Evolutionary conservation across 805 yeast species (phyloP), one percentile per base, ranked within the genome.

Genomic region (Crinitomyces ghanaensis): DNA sequence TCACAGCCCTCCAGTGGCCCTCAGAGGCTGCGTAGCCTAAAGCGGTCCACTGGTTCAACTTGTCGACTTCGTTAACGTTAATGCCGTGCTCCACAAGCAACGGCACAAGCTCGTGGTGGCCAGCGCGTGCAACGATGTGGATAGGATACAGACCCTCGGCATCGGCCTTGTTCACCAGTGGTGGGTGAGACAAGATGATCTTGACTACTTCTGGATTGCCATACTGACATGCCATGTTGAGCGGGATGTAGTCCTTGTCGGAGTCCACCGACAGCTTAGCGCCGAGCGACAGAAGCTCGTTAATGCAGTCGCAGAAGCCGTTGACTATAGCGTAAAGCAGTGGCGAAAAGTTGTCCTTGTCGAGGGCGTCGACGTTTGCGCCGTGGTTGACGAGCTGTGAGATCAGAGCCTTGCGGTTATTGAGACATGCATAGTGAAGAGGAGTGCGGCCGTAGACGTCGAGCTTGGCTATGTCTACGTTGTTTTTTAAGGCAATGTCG

Each of bases 1-100:
- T 66, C 0, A 93, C 79, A 3, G 91, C 74, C 27, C 66, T 59
- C 4, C 66, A 67, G 51, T 79, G 83, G 1, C 96, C 96, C 45
- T 82, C 88, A 42, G 74, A 72, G 1, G 86, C 86, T 14, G 95
- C 82, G 54, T 91, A 88, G 48, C 85, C 83, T 2, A 91, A 67
- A 0, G 97, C 94, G 0, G 95, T 76, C 96, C 97, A 91, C 46
- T 78, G 79, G 51, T 86, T 85, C 36, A 84, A 74, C 34, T 82
- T 79, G 56, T 91, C 97, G 6, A 76, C 48, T 38, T 72, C 75
- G 55, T 91, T 81, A 4, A 88, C 72, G 46, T 78, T 73, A 2
- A 81, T 57, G 7, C 57, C 56, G 42, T 77, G 67, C n/a, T 68
- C 59, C 12, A 51, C 53, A 21, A 91, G 59, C 29, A 85, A 55